Base-by-base conservation (phyloP, 805 yeast genomes). In the Yarrowia phangngaensis region DNA sequence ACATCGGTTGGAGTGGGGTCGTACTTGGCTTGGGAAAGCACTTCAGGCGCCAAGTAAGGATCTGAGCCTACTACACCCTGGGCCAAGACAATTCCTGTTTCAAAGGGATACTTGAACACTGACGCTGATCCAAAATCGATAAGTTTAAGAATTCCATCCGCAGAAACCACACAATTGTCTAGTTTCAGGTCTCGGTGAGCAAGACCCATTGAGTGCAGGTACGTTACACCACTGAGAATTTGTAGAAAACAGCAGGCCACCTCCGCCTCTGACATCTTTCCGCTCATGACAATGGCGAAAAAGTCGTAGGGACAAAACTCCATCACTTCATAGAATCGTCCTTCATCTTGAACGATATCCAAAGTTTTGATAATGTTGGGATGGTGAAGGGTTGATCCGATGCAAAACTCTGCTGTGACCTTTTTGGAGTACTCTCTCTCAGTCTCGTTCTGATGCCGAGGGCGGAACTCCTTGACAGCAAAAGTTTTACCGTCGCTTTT, bases 81-180 rank as follows among this genome's bases (percentile, higher is more conserved):
- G 2, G 94, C 79, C 60, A 84, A 88, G 50, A 84, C 78, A 53
- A 82, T 66, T 8, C 40, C 40, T 3, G 31, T 45, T n/a, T 45
- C 40, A 14, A 45, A 45, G 1, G 97, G 96, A 63, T 88, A 88
- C 38, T 83, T 80, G 66, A 84, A 89, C 5, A 89, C 95, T 19
- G 85, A 95, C 1, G 95, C 90, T 4, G 94, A 82, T 7, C 97
- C 97, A 63, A 89, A 89, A 66, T 89, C 97, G 57, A 89, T 89
- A 57, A 89, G 75, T 61, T 86, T 86, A 33, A 89, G 90, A 36
- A 88, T 82, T 34, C 97, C 97, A 20, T 82, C 75, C 17, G 72
- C 72, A 53, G 84, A 79, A 35, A 89, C 80, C 15, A 89, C 96
- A 71, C 96, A 88, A 65, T 89, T 89, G 68, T 89, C 97, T 51